phyloP scores from a whole-genome alignment of 2,329 filamentous ascomycete genomes.

The Trichoderma koningii region DNA sequence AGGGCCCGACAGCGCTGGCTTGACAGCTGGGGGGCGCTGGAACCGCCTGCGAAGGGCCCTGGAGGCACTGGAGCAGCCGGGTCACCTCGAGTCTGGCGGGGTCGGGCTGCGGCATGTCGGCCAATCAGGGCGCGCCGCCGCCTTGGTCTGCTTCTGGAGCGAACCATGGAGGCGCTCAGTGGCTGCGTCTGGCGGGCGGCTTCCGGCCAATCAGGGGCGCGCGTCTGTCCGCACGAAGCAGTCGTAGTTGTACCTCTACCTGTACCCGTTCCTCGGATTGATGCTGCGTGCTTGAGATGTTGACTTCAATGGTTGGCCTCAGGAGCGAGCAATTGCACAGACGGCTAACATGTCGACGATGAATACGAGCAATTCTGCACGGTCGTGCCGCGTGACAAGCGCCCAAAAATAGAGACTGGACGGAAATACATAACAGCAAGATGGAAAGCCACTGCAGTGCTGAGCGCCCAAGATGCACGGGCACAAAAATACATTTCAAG shows the following conservation, averaged over 20 bases:
- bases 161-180: conserved; percentile 10
- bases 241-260: not conserved
- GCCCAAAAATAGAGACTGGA: not conserved
- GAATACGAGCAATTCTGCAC: too few relatives aligned
- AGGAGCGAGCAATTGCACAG: too few relatives aligned
- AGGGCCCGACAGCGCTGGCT: conserved; percentile 3
- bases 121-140: conserved; percentile 12
- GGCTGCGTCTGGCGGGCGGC: conserved; percentile 16
- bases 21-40: conserved; percentile 2
- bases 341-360: too few relatives aligned
- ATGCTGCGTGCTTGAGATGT: too few relatives aligned
- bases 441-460: too few relatives aligned
- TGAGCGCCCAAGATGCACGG: too few relatives aligned
- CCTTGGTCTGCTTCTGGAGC: conserved; percentile 1
- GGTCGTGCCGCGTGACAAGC: conserved; percentile 14
- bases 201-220: conserved; percentile 20
- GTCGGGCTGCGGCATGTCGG: conserved; percentile 13
- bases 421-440: too few relatives aligned
- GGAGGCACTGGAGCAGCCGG: not conserved
- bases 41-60: too few relatives aligned
- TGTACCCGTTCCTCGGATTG: too few relatives aligned
- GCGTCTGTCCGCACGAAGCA: not conserved
- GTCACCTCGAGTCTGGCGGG: not conserved
- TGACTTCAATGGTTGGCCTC: too few relatives aligned
- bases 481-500: not conserved